A percentile compares a stretch with the other conserved stretches of the same genome.
Evolutionary conservation across 805 yeast species (phyloP).

Genomic region (Tetrapisispora arboricola): DNA sequence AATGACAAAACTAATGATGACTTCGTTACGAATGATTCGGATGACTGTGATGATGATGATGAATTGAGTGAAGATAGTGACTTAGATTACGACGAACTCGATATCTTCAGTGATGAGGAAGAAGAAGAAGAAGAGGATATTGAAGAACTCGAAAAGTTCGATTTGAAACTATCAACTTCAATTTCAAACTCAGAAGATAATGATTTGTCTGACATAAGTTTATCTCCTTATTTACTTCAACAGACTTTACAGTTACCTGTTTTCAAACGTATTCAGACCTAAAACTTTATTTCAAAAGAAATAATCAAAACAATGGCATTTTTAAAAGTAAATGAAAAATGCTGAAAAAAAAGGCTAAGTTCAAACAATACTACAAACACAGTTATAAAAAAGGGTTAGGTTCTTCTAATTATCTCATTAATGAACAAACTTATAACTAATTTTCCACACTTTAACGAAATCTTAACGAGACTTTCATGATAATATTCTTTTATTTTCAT

Average conservation of each 20-base stretch:
- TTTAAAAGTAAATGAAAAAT: no score
- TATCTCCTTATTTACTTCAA: not conserved
- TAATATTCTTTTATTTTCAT: no score
- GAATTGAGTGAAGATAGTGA: conserved; percentile 1
- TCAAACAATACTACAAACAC: no score
- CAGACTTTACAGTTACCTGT: conserved; percentile 1
- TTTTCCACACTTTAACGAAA: no score
- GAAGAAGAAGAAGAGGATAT: not conserved
- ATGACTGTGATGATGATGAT: conserved; percentile 2
- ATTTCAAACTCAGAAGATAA: conserved; percentile 1
- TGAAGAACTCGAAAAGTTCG: not conserved
- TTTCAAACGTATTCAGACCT: not conserved
- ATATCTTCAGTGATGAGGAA: conserved; percentile 1
- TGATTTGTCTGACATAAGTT: not conserved
- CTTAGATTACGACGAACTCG: conserved; percentile 1
- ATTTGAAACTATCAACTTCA: not conserved
- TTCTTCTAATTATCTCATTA: no score
- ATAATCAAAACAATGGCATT: no score
- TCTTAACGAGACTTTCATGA: no score
- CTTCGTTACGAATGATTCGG: not conserved
- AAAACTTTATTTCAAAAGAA: no score
- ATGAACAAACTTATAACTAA: no score
- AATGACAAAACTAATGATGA: no score
- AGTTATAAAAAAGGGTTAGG: no score
- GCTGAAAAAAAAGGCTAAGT: no score